Percentiles rank a stretch among this genome's conserved stretches.
Conservation (phyloP, 1,284 basidiomycete species). For the Leccinum angustisporum region DNA sequence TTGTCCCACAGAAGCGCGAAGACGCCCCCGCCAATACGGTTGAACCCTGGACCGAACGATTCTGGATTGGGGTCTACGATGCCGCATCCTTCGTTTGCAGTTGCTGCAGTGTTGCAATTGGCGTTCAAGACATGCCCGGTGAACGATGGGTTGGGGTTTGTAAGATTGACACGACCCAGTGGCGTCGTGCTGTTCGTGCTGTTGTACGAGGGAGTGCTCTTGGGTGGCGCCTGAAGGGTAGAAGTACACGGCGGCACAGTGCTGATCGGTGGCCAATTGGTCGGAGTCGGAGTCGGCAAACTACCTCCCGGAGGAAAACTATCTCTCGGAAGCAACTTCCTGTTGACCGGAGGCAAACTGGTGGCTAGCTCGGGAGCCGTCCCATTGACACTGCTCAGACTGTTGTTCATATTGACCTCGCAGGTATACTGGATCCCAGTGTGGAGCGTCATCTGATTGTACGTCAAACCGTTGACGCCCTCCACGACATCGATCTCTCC, state of each 20-base stretch:
- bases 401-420: conserved; percentile 3
- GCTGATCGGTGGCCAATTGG: not conserved
- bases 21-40: conserved; percentile 66
- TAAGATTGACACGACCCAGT: not conserved
- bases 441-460: conserved; percentile 74
- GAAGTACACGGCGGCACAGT: not conserved
- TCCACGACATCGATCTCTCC: conserved; percentile 75
- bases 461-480: conserved; percentile 54
- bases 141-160: conserved; percentile 10
- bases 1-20: conserved; percentile 71
- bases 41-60: conserved; percentile 72
- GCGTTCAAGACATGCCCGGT: conserved; percentile 34
- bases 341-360: not conserved
- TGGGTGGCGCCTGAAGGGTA: not conserved
- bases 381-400: not conserved
- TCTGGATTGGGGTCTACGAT: conserved; percentile 36
- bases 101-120: conserved; percentile 41
- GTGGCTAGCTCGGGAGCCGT: not conserved
- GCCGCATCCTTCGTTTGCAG: conserved; percentile 49
- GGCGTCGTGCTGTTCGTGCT: not conserved
- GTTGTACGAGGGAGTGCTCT: not conserved
- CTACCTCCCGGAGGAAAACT: no score
- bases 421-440: conserved; percentile 35
- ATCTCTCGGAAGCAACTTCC: no score
- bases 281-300: no score